Evolutionary conservation across 1,284 basidiomycete genomes (phyloP), one percentile per base, ranked within the genome.

Genomic region (Ceratobasidium sp.): DNA sequence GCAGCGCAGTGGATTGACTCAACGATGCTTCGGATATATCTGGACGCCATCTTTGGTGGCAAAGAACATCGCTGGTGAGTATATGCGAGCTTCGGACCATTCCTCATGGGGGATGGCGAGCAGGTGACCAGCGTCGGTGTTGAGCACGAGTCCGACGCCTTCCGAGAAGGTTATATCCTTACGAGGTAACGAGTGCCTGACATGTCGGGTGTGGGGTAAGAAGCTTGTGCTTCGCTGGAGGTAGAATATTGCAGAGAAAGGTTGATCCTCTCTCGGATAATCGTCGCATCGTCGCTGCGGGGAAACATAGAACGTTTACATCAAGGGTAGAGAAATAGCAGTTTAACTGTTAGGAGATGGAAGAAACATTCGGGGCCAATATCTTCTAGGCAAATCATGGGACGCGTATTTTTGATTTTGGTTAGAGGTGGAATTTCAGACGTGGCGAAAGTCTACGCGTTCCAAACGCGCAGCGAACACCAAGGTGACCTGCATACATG

Each of bases 171-270:
- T 44, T 67, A 67, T 55, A 35, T 55, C 9, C 43, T 49, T 38
- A 61, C 7, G 35, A 38, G 35, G 35, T 4, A 5, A 11, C 35
- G 16, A 69, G 66, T 69, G 52, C 66, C 66, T 69, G 66, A 55
- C 66, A 52, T 52, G 66, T 69, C 66, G 63, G 50, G 32, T 67
- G 47, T 54, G 63, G 63, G 50, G 49, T 67, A 61, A 61, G 58
- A 61, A 61, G 58, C 58, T 38, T 38, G 41, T 44, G 58, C 58
- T 61, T 61, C 58, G 58, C 58, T 61, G 58, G 58, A 38, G 58
- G 58, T 38, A 41, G 35, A 32, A 32, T 9, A 26, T 38, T 61
- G 41, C 58, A 61, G 58, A 43, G 52, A 32, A 35, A 28, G 66
- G 46, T 44, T 46, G 54, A 50, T 54, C 52, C 26, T 38, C 35